These are phyloP conservation scores for Dactylonectria macrodidyma DNA, from an alignment of 2,329 filamentous ascomycete genomes.

Conservation along the genomic window DNA sequence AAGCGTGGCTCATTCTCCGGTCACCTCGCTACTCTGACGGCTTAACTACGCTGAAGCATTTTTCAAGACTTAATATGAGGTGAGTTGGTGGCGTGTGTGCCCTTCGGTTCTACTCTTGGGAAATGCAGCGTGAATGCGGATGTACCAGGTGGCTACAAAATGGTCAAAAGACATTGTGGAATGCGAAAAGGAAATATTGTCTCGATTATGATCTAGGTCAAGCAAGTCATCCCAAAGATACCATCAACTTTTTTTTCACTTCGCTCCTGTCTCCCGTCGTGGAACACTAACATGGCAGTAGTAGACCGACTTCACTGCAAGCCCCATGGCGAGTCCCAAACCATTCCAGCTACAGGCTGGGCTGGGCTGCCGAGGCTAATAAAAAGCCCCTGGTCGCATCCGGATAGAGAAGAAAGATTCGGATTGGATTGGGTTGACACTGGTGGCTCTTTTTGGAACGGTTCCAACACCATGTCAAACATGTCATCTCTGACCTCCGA, in stretches of 20 bases:
- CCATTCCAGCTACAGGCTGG: constrained; percentile 10
- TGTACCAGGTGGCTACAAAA: background rate
- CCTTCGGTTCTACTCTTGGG: background rate
- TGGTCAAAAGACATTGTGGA: background rate
- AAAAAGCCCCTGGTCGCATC: constrained; percentile 17
- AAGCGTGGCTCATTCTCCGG: too few relatives aligned
- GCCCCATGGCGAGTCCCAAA: constrained; percentile 41
- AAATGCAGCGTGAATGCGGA: background rate
- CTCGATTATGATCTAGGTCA: too few relatives aligned
- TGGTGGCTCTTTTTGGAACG: constrained; percentile 23
- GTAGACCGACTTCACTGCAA: constrained; percentile 24
- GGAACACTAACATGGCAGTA: background rate
- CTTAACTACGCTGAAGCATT: background rate
- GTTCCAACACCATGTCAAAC: constrained; percentile 43
- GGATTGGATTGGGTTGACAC: constrained; percentile 15
- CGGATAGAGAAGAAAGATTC: background rate
- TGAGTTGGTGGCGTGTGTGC: background rate
- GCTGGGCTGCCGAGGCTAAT: constrained; percentile 3
- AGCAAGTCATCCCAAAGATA: background rate
- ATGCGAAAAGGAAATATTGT: too few relatives aligned
- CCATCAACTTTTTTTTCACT: background rate
- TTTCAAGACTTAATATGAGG: background rate
- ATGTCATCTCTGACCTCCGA: constrained; percentile 42
- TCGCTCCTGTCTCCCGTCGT: background rate
- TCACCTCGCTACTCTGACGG: too few relatives aligned